Conservation (phyloP, 306 rosid genomes). For the Cicer arietinum region DNA sequence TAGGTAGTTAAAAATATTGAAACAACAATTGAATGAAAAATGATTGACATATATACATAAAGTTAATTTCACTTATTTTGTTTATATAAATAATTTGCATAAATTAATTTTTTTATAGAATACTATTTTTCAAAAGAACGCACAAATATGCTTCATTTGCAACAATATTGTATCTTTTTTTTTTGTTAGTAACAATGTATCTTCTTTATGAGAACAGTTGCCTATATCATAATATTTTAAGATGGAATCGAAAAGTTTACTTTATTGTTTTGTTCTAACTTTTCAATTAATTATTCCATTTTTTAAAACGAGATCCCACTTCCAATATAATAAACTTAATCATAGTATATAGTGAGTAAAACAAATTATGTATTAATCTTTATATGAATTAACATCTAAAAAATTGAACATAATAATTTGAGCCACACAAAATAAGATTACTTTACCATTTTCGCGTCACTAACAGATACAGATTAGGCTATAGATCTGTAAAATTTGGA, state of each 20-base stretch:
- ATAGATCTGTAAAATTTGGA: no score
- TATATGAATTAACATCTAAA: no score
- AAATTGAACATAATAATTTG: no score
- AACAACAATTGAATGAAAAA: neutral
- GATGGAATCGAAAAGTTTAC: neutral
- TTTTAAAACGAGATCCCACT: neutral
- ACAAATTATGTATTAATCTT: no score
- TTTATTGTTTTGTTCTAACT: neutral
- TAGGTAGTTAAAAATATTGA: neutral
- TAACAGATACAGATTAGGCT: no score
- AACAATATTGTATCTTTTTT: neutral
- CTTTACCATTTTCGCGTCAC: no score
- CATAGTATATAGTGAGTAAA: neutral
- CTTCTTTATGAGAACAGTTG: neutral
- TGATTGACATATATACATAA: neutral
- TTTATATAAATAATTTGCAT: no score
- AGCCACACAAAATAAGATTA: no score
- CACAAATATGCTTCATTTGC: conserved; percentile 6
- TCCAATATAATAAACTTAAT: neutral
- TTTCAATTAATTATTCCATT: neutral
- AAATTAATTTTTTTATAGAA: neutral
- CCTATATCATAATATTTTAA: neutral
- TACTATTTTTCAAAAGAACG: neutral
- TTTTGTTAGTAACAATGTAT: neutral
- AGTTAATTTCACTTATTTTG: no score